These are phyloP conservation scores for Iberis pinnata DNA, from an alignment of 345 rosid genomes.

Conservation along the genomic window DNA sequence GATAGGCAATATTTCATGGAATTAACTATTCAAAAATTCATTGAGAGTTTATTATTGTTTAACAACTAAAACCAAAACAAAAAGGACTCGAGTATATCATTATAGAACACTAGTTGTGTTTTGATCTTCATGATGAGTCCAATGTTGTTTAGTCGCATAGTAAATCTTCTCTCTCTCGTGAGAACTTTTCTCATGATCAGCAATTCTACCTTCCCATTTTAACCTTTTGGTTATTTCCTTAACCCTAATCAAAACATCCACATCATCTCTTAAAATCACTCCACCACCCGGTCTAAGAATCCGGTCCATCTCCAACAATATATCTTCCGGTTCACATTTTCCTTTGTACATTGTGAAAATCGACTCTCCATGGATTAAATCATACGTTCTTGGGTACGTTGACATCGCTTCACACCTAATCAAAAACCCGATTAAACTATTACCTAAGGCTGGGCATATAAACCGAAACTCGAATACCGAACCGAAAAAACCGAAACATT, in stretches of 20 bases:
- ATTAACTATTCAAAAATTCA: no score
- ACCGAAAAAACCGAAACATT: no score
- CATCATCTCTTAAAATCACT: conserved; percentile 80
- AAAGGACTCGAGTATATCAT: not conserved
- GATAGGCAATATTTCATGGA: no score
- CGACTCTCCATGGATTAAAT: conserved; percentile 74
- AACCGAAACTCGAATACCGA: no score
- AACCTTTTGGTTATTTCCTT: conserved; percentile 52
- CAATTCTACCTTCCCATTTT: conserved; percentile 75
- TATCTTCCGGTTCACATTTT: conserved; percentile 68
- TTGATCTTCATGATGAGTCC: conserved; percentile 42
- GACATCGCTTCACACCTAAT: conserved; percentile 76
- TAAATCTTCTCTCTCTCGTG: conserved; percentile 68
- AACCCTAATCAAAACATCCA: conserved; percentile 55
- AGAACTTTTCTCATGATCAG: conserved; percentile 75
- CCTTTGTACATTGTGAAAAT: conserved; percentile 59
- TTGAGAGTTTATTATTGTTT: no score
- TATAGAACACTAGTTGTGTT: conserved; percentile 24
- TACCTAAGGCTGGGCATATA: not conserved
- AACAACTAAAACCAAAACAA: no score
- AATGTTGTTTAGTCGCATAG: conserved; percentile 66
- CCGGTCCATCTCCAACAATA: conserved; percentile 85
- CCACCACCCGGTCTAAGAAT: conserved; percentile 79
- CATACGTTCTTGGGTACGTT: conserved; percentile 92
- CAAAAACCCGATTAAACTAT: not conserved